Conservation (phyloP, 2,329 filamentous ascomycete species). For the Coniochaeta sp. region DNA sequence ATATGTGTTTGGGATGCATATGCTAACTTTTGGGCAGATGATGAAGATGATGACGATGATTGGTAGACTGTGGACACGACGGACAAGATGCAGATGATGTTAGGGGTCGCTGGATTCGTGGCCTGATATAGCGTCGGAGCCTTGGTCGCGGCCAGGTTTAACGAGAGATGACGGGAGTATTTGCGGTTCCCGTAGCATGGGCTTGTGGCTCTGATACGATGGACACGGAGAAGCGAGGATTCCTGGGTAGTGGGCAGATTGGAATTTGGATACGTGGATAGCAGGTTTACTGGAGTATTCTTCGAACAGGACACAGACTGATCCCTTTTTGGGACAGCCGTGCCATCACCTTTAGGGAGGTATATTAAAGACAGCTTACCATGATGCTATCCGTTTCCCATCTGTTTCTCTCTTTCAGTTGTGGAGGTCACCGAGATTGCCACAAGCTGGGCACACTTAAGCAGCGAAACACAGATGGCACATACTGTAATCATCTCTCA, state of each 20-base stretch:
- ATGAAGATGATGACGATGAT: constrained; percentile 70
- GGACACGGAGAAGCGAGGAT: too few species aligned
- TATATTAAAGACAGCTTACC: background rate
- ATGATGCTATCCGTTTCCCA: background rate
- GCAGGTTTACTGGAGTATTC: constrained; percentile 2
- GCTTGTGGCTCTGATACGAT: too few species aligned
- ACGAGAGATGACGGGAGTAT: too few species aligned
- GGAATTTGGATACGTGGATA: background rate
- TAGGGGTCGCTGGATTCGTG: too few species aligned
- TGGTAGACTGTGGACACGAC: too few species aligned
- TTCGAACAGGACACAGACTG: background rate
- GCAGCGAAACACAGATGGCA: background rate
- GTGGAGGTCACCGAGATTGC: background rate
- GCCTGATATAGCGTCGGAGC: too few species aligned
- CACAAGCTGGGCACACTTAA: background rate
- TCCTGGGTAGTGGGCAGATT: background rate
- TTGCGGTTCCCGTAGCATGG: background rate
- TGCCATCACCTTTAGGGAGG: background rate
- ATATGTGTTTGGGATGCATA: constrained; percentile 3
- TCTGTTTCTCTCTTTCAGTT: background rate
- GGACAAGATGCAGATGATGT: too few species aligned
- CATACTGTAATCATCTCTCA: background rate
- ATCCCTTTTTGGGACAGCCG: background rate
- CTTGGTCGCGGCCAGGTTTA: too few species aligned
- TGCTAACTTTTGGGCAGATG: constrained; percentile 44